Base-by-base conservation (phyloP, 805 yeast genomes). In the Sporopachydermia quercuum region DNA sequence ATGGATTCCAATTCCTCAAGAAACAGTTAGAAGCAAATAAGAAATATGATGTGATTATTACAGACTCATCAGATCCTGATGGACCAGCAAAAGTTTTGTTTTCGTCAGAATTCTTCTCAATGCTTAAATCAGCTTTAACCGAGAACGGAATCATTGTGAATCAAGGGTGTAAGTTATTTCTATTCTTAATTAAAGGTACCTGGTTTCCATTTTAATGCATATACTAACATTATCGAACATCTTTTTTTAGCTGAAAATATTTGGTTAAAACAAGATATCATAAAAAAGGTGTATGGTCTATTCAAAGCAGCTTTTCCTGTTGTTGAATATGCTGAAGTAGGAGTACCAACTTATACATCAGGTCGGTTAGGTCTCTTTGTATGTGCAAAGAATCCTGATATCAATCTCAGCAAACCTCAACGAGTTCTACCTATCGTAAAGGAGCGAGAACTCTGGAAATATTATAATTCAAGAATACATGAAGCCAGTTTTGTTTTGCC, bases 351-450 rank as follows among this genome's bases (percentile, higher is more conserved):
- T 43, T 89, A 89, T 56, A 95, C 98, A 47, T 78, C 95, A 15
- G 98, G 98, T 47, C 93, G 86, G 60, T 80, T 89, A 54, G 98
- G 97, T n/a, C 84, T 91, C 65, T 84, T 89, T 95, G 87, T 89
- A 44, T 87, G 96, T 61, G 71, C 79, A 46, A 89, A 86, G 66
- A 80, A 82, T 55, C 56, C 71, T 13, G 50, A 60, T 17, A 76
- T 78, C 38, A 66, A 78, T 46, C 80, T 89, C 43, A 68, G 62
- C 51, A 66, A 60, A 47, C 96, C 97, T 38, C 48, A 72, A 45
- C 75, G 96, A 60, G 64, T 68, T 19, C 62, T 81, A 58, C 57
- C 74, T 40, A 71, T 65, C 36, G 78, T 70, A 43, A 71, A 73
- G 46, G 94, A 82, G 56, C 61, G 55, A 17, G 64, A 74, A 58